Base-by-base conservation (phyloP, 805 yeast genomes). In the Candida rishiriensis region DNA sequence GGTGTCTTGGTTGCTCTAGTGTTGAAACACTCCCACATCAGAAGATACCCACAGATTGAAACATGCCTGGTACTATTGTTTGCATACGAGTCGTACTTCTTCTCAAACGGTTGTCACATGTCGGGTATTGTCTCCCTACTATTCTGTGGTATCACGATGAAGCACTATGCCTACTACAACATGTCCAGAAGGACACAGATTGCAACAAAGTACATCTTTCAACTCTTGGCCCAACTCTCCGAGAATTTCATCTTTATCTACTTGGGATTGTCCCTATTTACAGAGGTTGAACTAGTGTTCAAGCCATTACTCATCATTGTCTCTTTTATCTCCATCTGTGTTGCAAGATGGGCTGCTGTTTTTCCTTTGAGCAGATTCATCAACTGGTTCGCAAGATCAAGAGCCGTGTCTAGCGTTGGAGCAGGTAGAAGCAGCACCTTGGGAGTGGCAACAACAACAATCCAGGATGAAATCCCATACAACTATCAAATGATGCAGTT, bases 61-160 rank as follows among this genome's bases (percentile, higher is more conserved):
- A 87, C 97, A 28, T 95, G 98, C 64, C 63, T 93, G 43, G 95
- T 93, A 28, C 68, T 93, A 37, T 68, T 93, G 53, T 82, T 90
- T 61, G 97, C 98, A 14, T 93, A 93, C 63, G 96, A 89, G 57
- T 88, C 97, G 0, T 93, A 93, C 65, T 93, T 93, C 71, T 93
- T 93, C 66, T 90, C 98, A 36, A 93, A 93, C 60, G 99, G 99
- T 40, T 95, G 98, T 57, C 99, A 95, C 63, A 93, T 93, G 99
- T 90, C 98, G 6, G 99, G 99, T 38, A 91, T 91, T 52, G 98
- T 91, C 7, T 89, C 97, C 1, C 72, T 93, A 52, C 69, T 93
- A 52, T 93, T 93, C 69, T 91, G 97, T 63, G 99, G 99, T 43
- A 93, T 93, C 50, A 91, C 99, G 1, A 70, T 93, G 63, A 93